Percentiles rank a stretch among this genome's conserved stretches.
Evolutionary conservation across 257 asterid genomes (phyloP).

Genomic region (Salvia hispanica): DNA sequence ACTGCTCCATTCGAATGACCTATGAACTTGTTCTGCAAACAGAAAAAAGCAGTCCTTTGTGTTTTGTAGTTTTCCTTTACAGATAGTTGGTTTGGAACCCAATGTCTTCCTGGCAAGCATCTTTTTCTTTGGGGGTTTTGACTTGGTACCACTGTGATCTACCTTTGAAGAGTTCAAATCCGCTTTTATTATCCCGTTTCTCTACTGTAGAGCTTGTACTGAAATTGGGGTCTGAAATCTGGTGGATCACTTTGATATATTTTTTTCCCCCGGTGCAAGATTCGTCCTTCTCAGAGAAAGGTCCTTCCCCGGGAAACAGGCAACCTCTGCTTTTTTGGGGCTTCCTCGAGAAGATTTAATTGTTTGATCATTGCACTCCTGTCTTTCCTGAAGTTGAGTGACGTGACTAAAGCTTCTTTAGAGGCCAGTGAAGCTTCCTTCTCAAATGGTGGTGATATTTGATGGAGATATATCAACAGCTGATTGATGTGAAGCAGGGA

Average conservation of each 20-base stretch:
- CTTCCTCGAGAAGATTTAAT: constrained; percentile 37
- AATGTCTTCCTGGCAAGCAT: constrained; percentile 51
- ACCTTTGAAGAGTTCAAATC: constrained; percentile 30
- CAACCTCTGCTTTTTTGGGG: constrained; percentile 30
- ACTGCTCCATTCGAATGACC: constrained; percentile 32
- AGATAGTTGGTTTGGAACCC: constrained; percentile 49
- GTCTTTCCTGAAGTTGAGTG: constrained; percentile 31
- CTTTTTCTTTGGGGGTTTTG: constrained; percentile 47
- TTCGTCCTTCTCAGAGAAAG: constrained; percentile 30
- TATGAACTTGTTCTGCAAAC: constrained; percentile 28
- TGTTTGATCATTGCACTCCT: constrained; percentile 36
- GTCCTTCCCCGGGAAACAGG: constrained; percentile 27
- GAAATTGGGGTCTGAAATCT: constrained; percentile 34
- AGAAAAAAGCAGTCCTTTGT: constrained; percentile 46
- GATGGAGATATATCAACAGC: constrained; percentile 36
- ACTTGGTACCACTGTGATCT: constrained; percentile 33
- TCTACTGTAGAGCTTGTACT: constrained; percentile 30
- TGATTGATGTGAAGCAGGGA: constrained; percentile 27
- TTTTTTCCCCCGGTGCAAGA: constrained; percentile 31
- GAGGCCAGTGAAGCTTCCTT: constrained; percentile 35
- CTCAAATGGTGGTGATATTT: constrained; percentile 23
- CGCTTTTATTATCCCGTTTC: not conserved
- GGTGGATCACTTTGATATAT: constrained; percentile 37
- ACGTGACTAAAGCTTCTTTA: constrained; percentile 30
- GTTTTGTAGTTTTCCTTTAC: constrained; percentile 43